Evolutionary conservation across 1,284 basidiomycete genomes (phyloP), one percentile per base, ranked within the genome.

Genomic region (Vanrija pseudolonga): DNA sequence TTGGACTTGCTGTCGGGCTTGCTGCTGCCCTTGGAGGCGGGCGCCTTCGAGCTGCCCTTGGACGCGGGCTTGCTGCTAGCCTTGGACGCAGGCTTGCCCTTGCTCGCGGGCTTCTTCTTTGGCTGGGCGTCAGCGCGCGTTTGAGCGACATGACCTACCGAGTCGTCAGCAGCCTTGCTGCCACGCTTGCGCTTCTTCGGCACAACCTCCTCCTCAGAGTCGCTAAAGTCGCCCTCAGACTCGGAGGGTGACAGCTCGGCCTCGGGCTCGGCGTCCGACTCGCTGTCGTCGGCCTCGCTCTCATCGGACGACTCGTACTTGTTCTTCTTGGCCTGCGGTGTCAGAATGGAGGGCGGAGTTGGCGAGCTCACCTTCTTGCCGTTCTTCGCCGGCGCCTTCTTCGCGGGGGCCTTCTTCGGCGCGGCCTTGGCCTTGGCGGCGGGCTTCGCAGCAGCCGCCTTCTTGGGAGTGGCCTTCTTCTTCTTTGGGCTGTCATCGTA

Each of bases 281-380:
- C 48, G 18, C 52, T 44, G 22, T 56, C 51, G n/a, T 68, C 65
- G 4, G 67, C 71, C 18, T 47, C 51, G 19, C 51, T 45, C 19
- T 58, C 50, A 6, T 54, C 50, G 22, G 37, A 26, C 47, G 55
- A 36, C 24, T 38, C 53, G 55, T 32, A 47, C 18, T 44, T 24
- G 50, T 58, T 42, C 32, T 28, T 26, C 50, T 78, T 79, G 1
- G 88, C 88, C 20, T 32, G 45, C 32, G 32, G 17, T 26, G 45
- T 47, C 36, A 47, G 28, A 8, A 22, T 15, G 19, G 20, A 3
- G 14, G 18, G 8, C 17, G 9, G 15, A 3, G 2, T 5, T 7
- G 14, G 18, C 28, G n/a, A 17, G 32, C 32, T 32, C 32, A 47
- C 45, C 45, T 47, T 47, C 18, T 32, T 32, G 32, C 45, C 40